These are phyloP conservation scores for Selenicereus undatus DNA, from an alignment of 148 eudicot genomes.

Conservation along the genomic window DNA sequence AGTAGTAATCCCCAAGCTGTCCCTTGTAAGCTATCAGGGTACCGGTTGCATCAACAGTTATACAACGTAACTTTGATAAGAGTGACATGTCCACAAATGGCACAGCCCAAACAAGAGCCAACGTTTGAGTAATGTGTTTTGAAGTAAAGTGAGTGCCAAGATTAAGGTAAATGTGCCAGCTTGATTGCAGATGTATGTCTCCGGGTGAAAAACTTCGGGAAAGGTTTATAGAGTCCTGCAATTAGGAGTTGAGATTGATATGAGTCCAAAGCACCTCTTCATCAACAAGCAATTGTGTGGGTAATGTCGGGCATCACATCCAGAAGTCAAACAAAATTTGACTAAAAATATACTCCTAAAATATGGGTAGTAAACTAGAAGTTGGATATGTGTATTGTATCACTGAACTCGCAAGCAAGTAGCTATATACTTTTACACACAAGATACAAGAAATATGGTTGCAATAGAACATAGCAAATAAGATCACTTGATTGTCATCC, in stretches of 20 bases:
- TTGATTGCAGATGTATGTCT: constrained; percentile 6
- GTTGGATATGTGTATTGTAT: background rate
- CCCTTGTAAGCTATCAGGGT: constrained; percentile 95
- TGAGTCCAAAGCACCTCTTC: constrained; percentile 10
- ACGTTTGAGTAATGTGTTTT: background rate
- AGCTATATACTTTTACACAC: background rate
- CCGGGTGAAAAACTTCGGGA: background rate
- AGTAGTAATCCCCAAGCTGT: constrained; percentile 92
- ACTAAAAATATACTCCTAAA: background rate
- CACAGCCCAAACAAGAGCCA: constrained; percentile 7
- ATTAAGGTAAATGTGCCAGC: background rate
- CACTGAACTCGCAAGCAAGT: background rate
- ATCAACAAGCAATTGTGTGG: background rate
- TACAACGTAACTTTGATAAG: constrained; percentile 60
- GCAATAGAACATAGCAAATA: background rate
- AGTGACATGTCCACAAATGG: constrained; percentile 39
- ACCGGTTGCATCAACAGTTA: constrained; percentile 95
- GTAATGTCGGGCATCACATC: background rate
- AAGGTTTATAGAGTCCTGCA: background rate
- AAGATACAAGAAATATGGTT: background rate
- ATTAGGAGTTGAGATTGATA: background rate
- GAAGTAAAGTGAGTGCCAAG: background rate
- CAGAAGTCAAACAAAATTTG: background rate
- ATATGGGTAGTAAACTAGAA: background rate
- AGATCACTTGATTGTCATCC: background rate